Base-by-base conservation (phyloP, 2,329 filamentous ascomycete species). In the Ophiostoma australiae region DNA sequence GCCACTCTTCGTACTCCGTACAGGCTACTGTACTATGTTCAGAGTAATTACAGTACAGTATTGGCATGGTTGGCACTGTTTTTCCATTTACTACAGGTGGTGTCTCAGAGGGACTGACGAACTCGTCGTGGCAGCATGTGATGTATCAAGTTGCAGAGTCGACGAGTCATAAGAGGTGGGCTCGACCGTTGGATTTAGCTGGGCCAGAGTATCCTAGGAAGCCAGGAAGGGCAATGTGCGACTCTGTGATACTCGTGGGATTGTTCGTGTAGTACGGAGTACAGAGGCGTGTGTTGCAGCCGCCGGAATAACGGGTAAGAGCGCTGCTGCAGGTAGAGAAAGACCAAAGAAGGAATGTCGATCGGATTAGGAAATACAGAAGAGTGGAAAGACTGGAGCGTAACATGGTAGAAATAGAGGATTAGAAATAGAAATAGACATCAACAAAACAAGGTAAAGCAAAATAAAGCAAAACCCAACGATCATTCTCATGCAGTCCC, bases 161-260 rank as follows among this genome's bases (percentile, higher is more conserved):
- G 55, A 31, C 55, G 6, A 61, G 55, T 68, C 68, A 65, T 3
- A 70, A 52, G 58, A 39, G 69, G 58, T 70, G 69, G 63, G 20
- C 44, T 48, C 44, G 44, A n/a, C 44, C 17, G 20, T 48, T 48
- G 20, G 6, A 48, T n/a, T 48, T n/a, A n/a, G 17, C 20, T 48
- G 17, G 44, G 44, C n/a, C 44, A 48, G 41, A n/a, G 20, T 48
- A 39, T 39, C 13, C 37, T 6, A n/a, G 44, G 4, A 13, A 41
- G 15, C 10, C 39, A 20, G 15, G 44, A 44, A 17, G 41, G 20
- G 44, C 6, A 8, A 31, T 31, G 27, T 31, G 27, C 27, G 27
- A 31, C 27, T 31, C 27, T 48, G 39, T 41, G 39, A 41, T 15
- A 41, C 39, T 41, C 13, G 27, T 31, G 3, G 27, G 37, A 11